phyloP scores from a whole-genome alignment of 2,329 filamentous ascomycete genomes.

The Mariannaea sp. region DNA sequence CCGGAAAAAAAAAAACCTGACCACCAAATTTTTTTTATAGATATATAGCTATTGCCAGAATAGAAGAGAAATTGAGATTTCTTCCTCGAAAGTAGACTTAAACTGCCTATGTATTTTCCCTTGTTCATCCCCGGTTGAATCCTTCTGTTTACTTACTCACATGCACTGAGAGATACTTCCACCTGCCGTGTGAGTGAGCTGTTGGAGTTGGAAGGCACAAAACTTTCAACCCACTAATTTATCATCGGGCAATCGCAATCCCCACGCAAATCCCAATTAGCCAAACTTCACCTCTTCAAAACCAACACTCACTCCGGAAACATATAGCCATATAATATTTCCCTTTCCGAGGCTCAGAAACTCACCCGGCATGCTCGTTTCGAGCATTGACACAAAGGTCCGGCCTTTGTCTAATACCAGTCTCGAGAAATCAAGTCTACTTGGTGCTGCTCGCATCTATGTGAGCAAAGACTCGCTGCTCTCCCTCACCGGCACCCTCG shows the following conservation, averaged over 20 bases:
- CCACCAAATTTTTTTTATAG: too few species aligned
- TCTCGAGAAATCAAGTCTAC: constrained; percentile 48
- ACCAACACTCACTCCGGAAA: too few species aligned
- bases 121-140: too few species aligned
- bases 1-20: too few species aligned
- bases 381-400: constrained; percentile 47
- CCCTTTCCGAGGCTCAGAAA: not conserved
- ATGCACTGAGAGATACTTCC: not conserved
- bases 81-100: too few species aligned
- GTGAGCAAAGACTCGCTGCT: constrained; percentile 54
- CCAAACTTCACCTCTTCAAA: not conserved
- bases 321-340: too few species aligned
- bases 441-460: constrained; percentile 53
- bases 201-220: constrained; percentile 2
- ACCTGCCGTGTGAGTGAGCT: not conserved
- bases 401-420: constrained; percentile 48
- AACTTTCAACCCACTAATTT: constrained; percentile 9
- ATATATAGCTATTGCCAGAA: too few species aligned
- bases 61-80: too few species aligned
- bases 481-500: constrained; percentile 49
- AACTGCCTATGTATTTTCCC: too few species aligned
- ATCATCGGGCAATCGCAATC: not conserved
- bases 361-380: constrained; percentile 38
- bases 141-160: too few species aligned
- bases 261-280: not conserved